A percentile compares a stretch with the other conserved stretches of the same genome.
Conservation (phyloP, 495 filamentous ascomycete species). For the Chaetomium fimeti region DNA sequence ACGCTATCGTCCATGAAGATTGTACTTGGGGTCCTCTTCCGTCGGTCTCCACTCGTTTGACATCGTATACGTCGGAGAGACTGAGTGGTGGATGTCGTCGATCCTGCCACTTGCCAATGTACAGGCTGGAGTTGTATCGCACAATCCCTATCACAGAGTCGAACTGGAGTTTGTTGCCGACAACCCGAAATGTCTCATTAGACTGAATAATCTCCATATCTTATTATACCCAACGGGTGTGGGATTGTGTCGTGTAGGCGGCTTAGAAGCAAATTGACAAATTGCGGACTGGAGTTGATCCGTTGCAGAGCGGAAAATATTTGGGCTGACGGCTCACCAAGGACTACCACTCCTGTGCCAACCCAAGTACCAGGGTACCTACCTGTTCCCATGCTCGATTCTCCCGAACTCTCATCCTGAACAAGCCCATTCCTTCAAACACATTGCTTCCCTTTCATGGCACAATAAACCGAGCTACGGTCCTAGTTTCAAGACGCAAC, state of each 20-base stretch:
- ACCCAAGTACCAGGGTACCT: too few relatives aligned
- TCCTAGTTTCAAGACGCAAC: too few relatives aligned
- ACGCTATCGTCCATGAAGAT: slow-evolving; percentile 10
- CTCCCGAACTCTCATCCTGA: too few relatives aligned
- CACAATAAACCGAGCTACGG: too few relatives aligned
- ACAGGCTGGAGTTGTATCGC: neutral
- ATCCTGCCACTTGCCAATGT: slow-evolving; percentile 9
- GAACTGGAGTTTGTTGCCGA: slow-evolving; percentile 5
- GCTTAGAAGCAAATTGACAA: too few relatives aligned
- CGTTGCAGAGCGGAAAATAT: too few relatives aligned
- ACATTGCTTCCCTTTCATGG: too few relatives aligned
- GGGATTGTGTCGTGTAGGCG: neutral
- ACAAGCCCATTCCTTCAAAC: too few relatives aligned
- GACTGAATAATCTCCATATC: slow-evolving; percentile 2
- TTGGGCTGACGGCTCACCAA: too few relatives aligned
- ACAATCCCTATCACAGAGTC: slow-evolving; percentile 3
- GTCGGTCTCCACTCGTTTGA: slow-evolving; percentile 11
- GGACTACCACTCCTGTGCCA: too few relatives aligned
- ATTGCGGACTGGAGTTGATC: too few relatives aligned
- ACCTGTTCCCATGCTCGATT: too few relatives aligned
- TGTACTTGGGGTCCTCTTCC: neutral
- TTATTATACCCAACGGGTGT: neutral
- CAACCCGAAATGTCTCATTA: neutral
- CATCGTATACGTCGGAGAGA: slow-evolving; percentile 9
- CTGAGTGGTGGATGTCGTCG: neutral